phyloP scores from a whole-genome alignment of 1,139 yeast species.

The Suhomyces ambrosiae region DNA sequence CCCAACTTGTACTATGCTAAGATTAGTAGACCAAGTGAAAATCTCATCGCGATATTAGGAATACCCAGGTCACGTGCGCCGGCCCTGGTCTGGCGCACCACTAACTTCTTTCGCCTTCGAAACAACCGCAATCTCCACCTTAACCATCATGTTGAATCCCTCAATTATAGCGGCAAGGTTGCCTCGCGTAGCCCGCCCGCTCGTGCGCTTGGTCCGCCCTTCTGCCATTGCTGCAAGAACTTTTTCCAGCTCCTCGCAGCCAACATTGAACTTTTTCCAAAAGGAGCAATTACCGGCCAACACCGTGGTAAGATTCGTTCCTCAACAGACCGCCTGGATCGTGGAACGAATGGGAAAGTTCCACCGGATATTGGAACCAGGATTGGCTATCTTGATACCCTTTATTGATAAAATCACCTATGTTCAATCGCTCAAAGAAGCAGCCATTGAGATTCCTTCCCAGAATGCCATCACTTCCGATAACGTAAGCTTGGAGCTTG shows the following conservation, averaged over 20 bases:
- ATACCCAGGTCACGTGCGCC: no score
- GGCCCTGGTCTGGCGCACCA: no score
- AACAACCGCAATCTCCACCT: no score
- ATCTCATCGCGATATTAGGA: no score
- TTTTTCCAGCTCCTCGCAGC: slow-evolving; percentile 8
- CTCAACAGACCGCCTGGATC: slow-evolving; percentile 90
- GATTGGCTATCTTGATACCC: slow-evolving; percentile 73
- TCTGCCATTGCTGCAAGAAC: slow-evolving; percentile 3
- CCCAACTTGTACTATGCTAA: no score
- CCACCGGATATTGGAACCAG: slow-evolving; percentile 73
- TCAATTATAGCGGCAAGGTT: neutral
- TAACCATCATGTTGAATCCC: slow-evolving; percentile 1
- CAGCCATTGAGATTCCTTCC: slow-evolving; percentile 80
- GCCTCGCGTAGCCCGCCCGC: neutral
- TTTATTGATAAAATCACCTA: slow-evolving; percentile 74
- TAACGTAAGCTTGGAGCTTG: slow-evolving; percentile 81
- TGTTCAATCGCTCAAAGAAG: slow-evolving; percentile 79
- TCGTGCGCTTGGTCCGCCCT: neutral
- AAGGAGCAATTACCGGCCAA: slow-evolving; percentile 69
- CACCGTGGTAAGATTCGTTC: slow-evolving; percentile 76
- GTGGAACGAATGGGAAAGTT: slow-evolving; percentile 92
- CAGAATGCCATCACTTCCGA: slow-evolving; percentile 87
- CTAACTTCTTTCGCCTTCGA: no score
- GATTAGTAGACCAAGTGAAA: no score
- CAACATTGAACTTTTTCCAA: slow-evolving; percentile 60